Evolutionary conservation across 164 flowering plant genomes (phyloP), one percentile per base, ranked within the genome.

Genomic region (Annona squamosa): DNA sequence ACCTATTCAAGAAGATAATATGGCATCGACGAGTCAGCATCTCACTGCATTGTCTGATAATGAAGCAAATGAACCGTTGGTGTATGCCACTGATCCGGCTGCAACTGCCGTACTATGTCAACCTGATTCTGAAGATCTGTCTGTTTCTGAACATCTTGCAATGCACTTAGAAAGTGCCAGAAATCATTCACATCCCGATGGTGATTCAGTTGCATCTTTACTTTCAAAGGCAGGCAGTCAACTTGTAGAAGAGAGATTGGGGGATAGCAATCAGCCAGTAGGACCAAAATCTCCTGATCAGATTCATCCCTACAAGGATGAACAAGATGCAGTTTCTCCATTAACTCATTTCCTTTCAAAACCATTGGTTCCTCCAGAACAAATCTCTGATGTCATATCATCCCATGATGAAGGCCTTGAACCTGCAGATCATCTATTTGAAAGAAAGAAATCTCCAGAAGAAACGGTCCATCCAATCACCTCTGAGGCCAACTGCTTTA

Each of bases 61-160:
- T 46, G 79, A 74, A 74, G 69, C 44, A 48, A 57, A 45, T 67
- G 77, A 76, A 70, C 59, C 67, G 18, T 62, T 56, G 43, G 70
- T 18, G 47, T 63, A n/a, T 68, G 6, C 75, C 47, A 44, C 72
- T 17, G 65, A 48, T 71, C 43, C 57, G 48, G 61, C 41, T 45
- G 10, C 18, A 47, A 65, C 41, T 45, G 10, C 18, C 7, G 68
- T 17, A n/a, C 48, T 64, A 7, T 65, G 69, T 65, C 63, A 68
- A 48, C 59, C 71, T 6, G 72, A 67, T 43, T 72, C 74, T 44
- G 6, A 13, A 37, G 46, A 65, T 63, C 57, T 68, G 19, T 67
- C 66, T 16, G 0, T 46, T 76, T 73, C 77, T 16, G 73, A 64
- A 61, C 71, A 42, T 79, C 59, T 56, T 71, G 44, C 56, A 47